Conservation (phyloP, 345 rosid genomes). For the Salix arbutifolia region DNA sequence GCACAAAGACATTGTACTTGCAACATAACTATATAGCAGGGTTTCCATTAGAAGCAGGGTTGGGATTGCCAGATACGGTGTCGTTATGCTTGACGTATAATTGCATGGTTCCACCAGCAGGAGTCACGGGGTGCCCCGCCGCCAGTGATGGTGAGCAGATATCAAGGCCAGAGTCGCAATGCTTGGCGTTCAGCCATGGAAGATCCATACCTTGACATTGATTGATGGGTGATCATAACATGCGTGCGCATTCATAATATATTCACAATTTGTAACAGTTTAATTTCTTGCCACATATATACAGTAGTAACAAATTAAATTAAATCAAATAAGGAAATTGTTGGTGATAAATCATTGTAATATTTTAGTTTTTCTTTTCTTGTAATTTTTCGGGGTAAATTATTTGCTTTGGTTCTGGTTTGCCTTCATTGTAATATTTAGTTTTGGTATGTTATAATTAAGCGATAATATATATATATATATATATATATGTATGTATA, state of each 20-base stretch:
- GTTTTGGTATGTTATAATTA: neutral
- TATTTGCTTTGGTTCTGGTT: too few relatives aligned
- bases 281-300: too few relatives aligned
- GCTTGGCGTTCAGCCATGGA: conserved; percentile 42
- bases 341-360: neutral
- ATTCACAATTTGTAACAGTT: too few relatives aligned
- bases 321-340: neutral
- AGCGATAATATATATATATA: too few relatives aligned
- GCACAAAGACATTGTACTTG: conserved; percentile 54
- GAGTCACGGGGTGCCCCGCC: conserved; percentile 54
- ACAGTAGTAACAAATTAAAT: neutral
- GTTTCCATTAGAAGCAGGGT: conserved; percentile 45
- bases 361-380: too few relatives aligned
- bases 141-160: conserved; percentile 45
- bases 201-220: conserved; percentile 22
- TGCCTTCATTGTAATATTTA: too few relatives aligned
- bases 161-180: conserved; percentile 58
- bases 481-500: too few relatives aligned
- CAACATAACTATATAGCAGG: conserved; percentile 67
- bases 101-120: conserved; percentile 64
- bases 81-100: conserved; percentile 75
- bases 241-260: too few relatives aligned
- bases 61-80: conserved; percentile 48
- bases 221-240: neutral
- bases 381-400: too few relatives aligned